These are phyloP conservation scores for Somion occarium DNA, from an alignment of 1,284 basidiomycete species.

Conservation along the genomic window DNA sequence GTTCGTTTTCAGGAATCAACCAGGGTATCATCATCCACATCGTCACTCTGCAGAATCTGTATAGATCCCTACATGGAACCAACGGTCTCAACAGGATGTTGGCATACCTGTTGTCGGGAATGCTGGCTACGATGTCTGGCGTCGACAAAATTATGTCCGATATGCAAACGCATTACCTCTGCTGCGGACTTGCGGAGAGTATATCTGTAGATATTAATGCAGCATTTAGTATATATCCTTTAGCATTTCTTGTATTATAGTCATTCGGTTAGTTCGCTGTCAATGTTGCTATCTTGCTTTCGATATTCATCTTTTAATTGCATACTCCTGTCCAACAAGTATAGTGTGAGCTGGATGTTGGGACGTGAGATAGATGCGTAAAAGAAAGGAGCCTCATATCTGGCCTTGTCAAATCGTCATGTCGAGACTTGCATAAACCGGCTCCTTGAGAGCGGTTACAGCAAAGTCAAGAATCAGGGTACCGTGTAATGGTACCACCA, in stretches of 20 bases:
- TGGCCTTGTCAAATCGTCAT: conserved; percentile 72
- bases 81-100: conserved; percentile 77
- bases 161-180: conserved; percentile 77
- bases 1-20: conserved; percentile 41
- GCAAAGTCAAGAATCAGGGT: conserved; percentile 19
- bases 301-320: not conserved
- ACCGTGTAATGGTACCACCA: conserved; percentile 45
- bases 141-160: conserved; percentile 76
- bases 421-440: conserved; percentile 44
- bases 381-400: conserved; percentile 52
- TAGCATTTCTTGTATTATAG: conserved; percentile 9
- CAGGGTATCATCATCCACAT: conserved; percentile 39
- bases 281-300: conserved; percentile 4
- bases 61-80: conserved; percentile 72
- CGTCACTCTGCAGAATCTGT: conserved; percentile 67
- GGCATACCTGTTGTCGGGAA: conserved; percentile 77
- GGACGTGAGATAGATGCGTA: not conserved
- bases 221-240: not conserved
- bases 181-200: conserved; percentile 67
- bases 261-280: not conserved
- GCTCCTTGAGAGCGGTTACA: conserved; percentile 42
- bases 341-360: too few relatives aligned
- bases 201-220: conserved; percentile 38
- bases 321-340: conserved; percentile 1
- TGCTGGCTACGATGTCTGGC: conserved; percentile 79